Percentiles rank a stretch among this genome's conserved stretches.
Evolutionary conservation across 768 basidiomycete species (phyloP).

Genomic region (Lentinula aciculospora): DNA sequence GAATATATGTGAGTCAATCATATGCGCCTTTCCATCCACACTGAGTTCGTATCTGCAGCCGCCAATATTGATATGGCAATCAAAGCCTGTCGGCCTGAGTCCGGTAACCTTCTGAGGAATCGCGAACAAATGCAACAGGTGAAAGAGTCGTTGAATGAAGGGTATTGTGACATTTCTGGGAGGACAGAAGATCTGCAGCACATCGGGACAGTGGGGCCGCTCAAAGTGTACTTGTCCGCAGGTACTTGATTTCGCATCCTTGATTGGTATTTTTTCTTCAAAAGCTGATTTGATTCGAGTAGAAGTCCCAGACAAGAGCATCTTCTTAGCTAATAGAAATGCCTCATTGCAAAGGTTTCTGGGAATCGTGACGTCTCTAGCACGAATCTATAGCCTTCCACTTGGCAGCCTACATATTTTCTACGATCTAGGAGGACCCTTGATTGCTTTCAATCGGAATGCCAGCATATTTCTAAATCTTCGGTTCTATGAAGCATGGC

Average conservation of each 20-base stretch:
- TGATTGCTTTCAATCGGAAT: slow-evolving; percentile 91
- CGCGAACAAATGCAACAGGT: slow-evolving; percentile 65
- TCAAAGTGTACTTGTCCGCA: slow-evolving; percentile 60
- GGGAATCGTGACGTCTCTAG: slow-evolving; percentile 58
- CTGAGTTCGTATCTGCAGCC: slow-evolving; percentile 24
- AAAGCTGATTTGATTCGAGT: slow-evolving; percentile 7
- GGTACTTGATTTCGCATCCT: slow-evolving; percentile 30
- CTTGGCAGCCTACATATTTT: slow-evolving; percentile 78
- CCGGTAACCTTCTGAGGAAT: slow-evolving; percentile 54
- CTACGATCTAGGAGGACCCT: slow-evolving; percentile 69
- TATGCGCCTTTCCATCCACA: not conserved
- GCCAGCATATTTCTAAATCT: slow-evolving; percentile 88
- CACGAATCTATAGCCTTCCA: slow-evolving; percentile 69
- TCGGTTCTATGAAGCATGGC: slow-evolving; percentile 83
- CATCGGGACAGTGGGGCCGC: slow-evolving; percentile 59
- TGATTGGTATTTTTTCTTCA: not conserved
- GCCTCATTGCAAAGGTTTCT: slow-evolving; percentile 68
- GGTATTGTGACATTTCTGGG: slow-evolving; percentile 78
- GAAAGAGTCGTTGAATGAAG: slow-evolving; percentile 71
- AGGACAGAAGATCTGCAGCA: slow-evolving; percentile 51
- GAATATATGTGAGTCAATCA: slow-evolving; percentile 31
- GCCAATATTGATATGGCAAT: slow-evolving; percentile 70
- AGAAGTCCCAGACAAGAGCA: slow-evolving; percentile 54
- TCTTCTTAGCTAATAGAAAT: slow-evolving; percentile 47
- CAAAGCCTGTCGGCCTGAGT: slow-evolving; percentile 67